Base-by-base conservation (phyloP, 2,329 filamentous ascomycete species). In the Ascochyta lentis region DNA sequence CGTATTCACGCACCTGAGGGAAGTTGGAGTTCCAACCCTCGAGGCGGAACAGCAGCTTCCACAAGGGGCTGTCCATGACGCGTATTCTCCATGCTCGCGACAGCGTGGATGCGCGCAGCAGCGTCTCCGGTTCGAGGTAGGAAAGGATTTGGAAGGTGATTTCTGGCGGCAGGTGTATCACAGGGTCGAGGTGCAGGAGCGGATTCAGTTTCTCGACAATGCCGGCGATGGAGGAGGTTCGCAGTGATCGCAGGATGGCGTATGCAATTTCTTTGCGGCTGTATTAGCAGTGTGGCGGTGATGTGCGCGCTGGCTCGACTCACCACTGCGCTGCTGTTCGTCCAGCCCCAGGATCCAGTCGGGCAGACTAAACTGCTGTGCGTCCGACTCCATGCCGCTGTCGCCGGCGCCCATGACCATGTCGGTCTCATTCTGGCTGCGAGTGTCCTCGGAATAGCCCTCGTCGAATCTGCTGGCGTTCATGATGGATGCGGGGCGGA, bases 101-200 rank as follows among this genome's bases (percentile, higher is more conserved):
- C 15, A 92, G 87, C 40, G 86, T 84, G 0, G 92, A 91, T 2
- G 93, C 90, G 45, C 85, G 86, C 53, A 98, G 82, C 35, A 99
- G 81, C 0, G 92, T 95, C 26, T 86, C 75, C 0, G 92, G 89
- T 50, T 93, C 90, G 45, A 99, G 87, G 70, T 92, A 95, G 15
- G 89, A 88, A 39, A 99, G 88, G 40, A 98, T 89, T 69, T 96
- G 89, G 40, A 95, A 87, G 58, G 92, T 96, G 67, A 99, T 90
- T 74, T 99, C 95, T 24, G 91, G 87, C 0, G 95, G 95, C 0
- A 99, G 85, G 67, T 91, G 87, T 61, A 86, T 81, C 38, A 96
- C 87, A 50, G 96, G 96, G 77, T 99, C 91, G 77, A 97, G 94
- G 76, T 97, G 93, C 3, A 98, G 87, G 48, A 93, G 84, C 4